phyloP scores from a whole-genome alignment of 2,329 filamentous ascomycete species.

The Grosmannia penicillata region DNA sequence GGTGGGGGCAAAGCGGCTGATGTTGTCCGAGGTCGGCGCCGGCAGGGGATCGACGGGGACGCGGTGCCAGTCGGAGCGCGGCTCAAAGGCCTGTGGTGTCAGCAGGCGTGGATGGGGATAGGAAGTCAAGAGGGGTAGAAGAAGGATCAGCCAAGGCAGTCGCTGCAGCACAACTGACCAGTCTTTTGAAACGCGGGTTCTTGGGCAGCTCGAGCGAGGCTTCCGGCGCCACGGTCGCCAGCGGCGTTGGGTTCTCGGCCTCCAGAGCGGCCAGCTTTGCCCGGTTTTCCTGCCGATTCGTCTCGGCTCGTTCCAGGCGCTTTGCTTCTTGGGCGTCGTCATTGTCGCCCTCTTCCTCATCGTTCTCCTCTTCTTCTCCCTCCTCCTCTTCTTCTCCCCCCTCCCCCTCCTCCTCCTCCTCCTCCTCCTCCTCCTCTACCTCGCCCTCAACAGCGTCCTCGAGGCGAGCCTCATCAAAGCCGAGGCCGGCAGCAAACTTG shows the following conservation, averaged over 20 bases:
- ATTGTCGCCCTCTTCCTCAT: conserved; percentile 14
- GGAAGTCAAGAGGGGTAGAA: not conserved
- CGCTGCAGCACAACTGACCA: conserved; percentile 32
- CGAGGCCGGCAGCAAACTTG: conserved; percentile 34
- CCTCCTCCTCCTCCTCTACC: conserved; percentile 23
- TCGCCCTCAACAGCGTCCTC: too few relatives aligned
- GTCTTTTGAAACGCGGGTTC: conserved; percentile 14
- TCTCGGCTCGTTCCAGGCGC: not conserved
- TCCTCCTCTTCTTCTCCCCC: conserved; percentile 16
- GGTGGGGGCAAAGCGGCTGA: conserved; percentile 25
- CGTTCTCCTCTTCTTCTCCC: conserved; percentile 21
- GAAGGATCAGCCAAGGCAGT: conserved; percentile 10
- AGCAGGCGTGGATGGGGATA: conserved; percentile 6
- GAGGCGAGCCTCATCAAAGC: too few relatives aligned
- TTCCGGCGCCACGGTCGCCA: conserved; percentile 11
- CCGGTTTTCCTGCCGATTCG: not conserved
- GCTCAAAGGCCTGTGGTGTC: conserved; percentile 46
- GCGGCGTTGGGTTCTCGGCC: conserved; percentile 7
- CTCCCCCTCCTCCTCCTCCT: conserved; percentile 19
- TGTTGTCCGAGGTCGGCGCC: conserved; percentile 27
- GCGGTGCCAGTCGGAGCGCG: conserved; percentile 42
- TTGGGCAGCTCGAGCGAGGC: conserved; percentile 5
- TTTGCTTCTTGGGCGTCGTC: too few relatives aligned
- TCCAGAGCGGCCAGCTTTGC: too few relatives aligned
- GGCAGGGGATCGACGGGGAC: conserved; percentile 28